These are phyloP conservation scores for Lentinula detonsa DNA, from an alignment of 768 basidiomycete species.

Conservation along the genomic window DNA sequence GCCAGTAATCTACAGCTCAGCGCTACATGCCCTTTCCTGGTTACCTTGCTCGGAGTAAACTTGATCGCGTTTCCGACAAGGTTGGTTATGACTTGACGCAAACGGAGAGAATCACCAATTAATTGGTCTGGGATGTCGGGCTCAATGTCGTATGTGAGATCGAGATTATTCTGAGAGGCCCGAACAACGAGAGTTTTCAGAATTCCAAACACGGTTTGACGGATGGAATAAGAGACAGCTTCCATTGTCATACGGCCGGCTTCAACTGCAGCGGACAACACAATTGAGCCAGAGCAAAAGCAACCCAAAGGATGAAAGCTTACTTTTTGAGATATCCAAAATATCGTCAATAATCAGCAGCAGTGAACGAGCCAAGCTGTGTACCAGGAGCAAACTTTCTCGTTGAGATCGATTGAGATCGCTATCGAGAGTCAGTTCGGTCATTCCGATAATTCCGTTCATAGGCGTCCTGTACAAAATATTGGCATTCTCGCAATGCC, in stretches of 20 bases:
- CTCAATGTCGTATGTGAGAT: slow-evolving; percentile 94
- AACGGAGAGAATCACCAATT: slow-evolving; percentile 91
- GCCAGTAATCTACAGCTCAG: slow-evolving; percentile 78
- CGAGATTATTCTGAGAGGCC: slow-evolving; percentile 93
- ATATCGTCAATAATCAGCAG: slow-evolving; percentile 98
- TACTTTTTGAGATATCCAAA: slow-evolving; percentile 99
- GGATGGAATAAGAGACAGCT: slow-evolving; percentile 94
- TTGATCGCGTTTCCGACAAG: slow-evolving; percentile 96
- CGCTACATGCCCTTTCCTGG: slow-evolving; percentile 82
- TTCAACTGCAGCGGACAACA: slow-evolving; percentile 57
- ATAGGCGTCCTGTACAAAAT: slow-evolving; percentile 78
- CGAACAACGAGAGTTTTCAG: slow-evolving; percentile 97
- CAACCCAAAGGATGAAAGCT: slow-evolving; percentile 23
- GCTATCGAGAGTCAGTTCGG: slow-evolving; percentile 92
- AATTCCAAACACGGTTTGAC: slow-evolving; percentile 96
- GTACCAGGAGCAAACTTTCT: slow-evolving; percentile 93
- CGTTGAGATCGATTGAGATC: slow-evolving; percentile 92
- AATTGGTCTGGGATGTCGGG: slow-evolving; percentile 94
- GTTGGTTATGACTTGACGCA: slow-evolving; percentile 95
- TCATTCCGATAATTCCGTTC: slow-evolving; percentile 99
- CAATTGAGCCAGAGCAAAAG: slow-evolving; percentile 10
- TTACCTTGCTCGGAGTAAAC: slow-evolving; percentile 82
- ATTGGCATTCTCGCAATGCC: neutral
- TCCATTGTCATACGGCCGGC: slow-evolving; percentile 99
- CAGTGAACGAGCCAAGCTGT: slow-evolving; percentile 87